A percentile compares a stretch with the other conserved stretches of the same genome.
Conservation (phyloP, 495 filamentous ascomycete species). For the Hypoxylon trugodes region DNA sequence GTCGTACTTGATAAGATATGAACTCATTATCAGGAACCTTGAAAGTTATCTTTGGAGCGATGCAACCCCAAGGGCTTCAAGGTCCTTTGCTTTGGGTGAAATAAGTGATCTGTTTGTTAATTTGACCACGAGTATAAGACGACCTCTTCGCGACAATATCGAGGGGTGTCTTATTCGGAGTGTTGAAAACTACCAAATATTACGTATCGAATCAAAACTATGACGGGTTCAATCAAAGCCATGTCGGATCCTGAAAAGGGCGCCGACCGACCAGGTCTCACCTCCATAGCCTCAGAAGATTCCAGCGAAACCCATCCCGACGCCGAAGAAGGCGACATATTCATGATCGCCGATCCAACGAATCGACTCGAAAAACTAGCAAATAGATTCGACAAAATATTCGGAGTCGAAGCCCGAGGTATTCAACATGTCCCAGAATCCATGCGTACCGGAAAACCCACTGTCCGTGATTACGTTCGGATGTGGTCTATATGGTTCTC, state of each 20-base stretch:
- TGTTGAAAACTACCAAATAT: too few relatives aligned
- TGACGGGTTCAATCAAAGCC: not conserved
- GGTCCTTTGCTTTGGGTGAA: too few relatives aligned
- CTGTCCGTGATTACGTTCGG: not conserved
- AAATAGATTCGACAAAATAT: not conserved
- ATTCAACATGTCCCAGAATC: conserved; percentile 3
- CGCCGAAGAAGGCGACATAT: not conserved
- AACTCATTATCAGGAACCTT: not conserved
- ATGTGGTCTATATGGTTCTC: conserved; percentile 11
- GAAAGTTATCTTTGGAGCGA: too few relatives aligned
- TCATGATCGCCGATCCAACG: not conserved
- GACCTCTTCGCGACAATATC: too few relatives aligned
- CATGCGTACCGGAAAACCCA: not conserved
- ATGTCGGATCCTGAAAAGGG: conserved; percentile 1
- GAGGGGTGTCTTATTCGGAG: too few relatives aligned
- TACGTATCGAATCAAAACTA: too few relatives aligned
- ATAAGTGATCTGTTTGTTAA: too few relatives aligned
- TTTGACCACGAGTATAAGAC: too few relatives aligned
- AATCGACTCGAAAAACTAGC: conserved; percentile 5
- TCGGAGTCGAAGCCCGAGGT: conserved; percentile 6
- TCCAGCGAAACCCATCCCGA: not conserved
- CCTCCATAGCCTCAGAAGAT: not conserved
- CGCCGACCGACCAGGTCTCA: not conserved
- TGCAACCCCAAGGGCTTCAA: too few relatives aligned
- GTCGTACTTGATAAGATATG: not conserved